A percentile compares a stretch with the other conserved stretches of the same genome.
These are phyloP conservation scores for Diplocarpon rosae DNA, from an alignment of 2,329 filamentous ascomycete species.

Conservation along the genomic window DNA sequence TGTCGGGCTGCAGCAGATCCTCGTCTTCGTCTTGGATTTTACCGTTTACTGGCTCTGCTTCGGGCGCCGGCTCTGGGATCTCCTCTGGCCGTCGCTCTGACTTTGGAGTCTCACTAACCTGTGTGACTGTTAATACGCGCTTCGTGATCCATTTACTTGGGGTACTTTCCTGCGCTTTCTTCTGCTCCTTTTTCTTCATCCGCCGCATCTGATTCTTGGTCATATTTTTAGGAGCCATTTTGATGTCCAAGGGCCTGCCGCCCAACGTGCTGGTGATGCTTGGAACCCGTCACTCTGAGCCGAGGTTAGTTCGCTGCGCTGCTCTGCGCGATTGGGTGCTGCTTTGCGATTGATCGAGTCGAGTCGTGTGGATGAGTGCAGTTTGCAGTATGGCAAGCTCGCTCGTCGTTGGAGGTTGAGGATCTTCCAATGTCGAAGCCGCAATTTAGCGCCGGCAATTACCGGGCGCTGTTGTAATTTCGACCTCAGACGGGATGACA, in stretches of 20 bases:
- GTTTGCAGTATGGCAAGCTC: neutral
- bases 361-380: neutral
- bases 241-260: conserved; percentile 25
- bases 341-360: no score
- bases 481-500: no score
- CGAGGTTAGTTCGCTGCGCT: neutral
- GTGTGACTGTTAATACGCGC: conserved; percentile 18
- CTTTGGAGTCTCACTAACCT: conserved; percentile 26
- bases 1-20: conserved; percentile 34
- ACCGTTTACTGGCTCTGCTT: conserved; percentile 29
- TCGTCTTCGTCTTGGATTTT: conserved; percentile 24
- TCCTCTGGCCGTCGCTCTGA: conserved; percentile 22
- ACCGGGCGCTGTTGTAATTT: no score
- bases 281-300: neutral
- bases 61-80: conserved; percentile 19
- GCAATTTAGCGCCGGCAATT: conserved; percentile 17
- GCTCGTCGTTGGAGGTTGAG: neutral
- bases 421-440: conserved; percentile 10
- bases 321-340: no score
- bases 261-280: neutral
- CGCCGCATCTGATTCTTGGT: conserved; percentile 91
- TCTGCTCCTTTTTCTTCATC: conserved; percentile 89
- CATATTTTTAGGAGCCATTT: conserved; percentile 57
- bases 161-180: conserved; percentile 48
- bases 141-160: neutral